Evolutionary conservation across 768 basidiomycete genomes (phyloP).

Genomic region (Leccinum broughii): DNA sequence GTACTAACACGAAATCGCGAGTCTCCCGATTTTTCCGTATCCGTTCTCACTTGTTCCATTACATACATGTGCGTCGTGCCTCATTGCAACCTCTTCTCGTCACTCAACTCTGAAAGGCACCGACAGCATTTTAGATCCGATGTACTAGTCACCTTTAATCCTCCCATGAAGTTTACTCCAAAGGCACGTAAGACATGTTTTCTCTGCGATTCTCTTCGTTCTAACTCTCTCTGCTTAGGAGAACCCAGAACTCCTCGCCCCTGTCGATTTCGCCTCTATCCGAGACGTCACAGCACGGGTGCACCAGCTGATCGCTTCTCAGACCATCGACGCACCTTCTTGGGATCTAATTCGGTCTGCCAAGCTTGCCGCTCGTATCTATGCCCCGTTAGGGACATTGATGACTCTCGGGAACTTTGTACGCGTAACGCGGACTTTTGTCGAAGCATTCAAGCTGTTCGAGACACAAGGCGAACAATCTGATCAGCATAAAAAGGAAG

Average conservation of each 20-base stretch:
- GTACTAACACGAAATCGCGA: conserved; percentile 67
- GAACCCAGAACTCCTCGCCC: conserved; percentile 69
- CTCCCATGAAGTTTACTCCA: conserved; percentile 63
- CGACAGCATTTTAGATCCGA: conserved; percentile 87
- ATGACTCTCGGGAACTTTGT: conserved; percentile 88
- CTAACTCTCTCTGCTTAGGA: conserved; percentile 40
- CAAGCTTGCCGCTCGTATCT: conserved; percentile 77
- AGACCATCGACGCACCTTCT: conserved; percentile 81
- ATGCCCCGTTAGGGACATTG: conserved; percentile 82
- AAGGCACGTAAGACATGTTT: conserved; percentile 41
- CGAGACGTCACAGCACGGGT: conserved; percentile 60
- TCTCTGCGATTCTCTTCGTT: not conserved
- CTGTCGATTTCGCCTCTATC: conserved; percentile 62
- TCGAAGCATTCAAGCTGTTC: conserved; percentile 68
- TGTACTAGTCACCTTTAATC: conserved; percentile 80
- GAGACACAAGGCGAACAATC: conserved; percentile 29
- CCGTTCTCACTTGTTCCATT: conserved; percentile 74
- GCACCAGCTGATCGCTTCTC: conserved; percentile 68
- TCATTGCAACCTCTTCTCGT: not conserved
- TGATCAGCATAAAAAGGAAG: conserved; percentile 26
- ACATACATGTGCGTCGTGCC: conserved; percentile 65
- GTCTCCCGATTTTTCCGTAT: conserved; percentile 69
- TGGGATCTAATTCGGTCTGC: conserved; percentile 77
- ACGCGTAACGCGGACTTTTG: conserved; percentile 69
- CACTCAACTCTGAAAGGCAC: conserved; percentile 49